These are phyloP conservation scores for Fonsecaea erecta DNA, from an alignment of 2,329 filamentous ascomycete species.

Conservation along the genomic window DNA sequence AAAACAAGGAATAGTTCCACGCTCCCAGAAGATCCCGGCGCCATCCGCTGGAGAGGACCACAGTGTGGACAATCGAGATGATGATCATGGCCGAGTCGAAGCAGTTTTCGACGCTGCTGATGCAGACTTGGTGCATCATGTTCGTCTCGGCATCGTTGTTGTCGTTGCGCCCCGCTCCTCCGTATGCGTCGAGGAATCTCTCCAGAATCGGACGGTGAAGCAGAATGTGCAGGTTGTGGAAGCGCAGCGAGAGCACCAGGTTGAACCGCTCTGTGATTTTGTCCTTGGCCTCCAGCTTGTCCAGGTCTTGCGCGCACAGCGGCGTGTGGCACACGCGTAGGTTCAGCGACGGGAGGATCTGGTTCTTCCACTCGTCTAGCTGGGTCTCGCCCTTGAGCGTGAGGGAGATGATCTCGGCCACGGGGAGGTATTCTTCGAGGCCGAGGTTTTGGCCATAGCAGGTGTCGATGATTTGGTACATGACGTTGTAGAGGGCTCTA, in stretches of 20 bases:
- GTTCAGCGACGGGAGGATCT: constrained; percentile 41
- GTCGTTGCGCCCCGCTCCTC: constrained; percentile 3
- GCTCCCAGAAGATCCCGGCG: constrained; percentile 39
- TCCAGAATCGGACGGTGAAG: constrained; percentile 49
- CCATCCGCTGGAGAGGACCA: constrained; percentile 34
- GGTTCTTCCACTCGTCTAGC: constrained; percentile 46
- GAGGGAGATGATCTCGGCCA: constrained; percentile 42
- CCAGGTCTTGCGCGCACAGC: constrained; percentile 24
- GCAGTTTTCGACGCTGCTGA: constrained; percentile 43
- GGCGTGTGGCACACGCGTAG: constrained; percentile 39
- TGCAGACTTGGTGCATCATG: constrained; percentile 42
- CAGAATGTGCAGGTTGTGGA: constrained; percentile 49
- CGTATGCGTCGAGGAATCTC: constrained; percentile 42
- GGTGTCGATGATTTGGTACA: constrained; percentile 46
- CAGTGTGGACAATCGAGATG: constrained; percentile 37
- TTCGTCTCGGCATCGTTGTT: constrained; percentile 32
- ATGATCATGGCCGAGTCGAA: constrained; percentile 42
- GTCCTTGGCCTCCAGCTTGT: constrained; percentile 17
- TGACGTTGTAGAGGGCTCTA: constrained; percentile 41
- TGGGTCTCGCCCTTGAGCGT: constrained; percentile 49
- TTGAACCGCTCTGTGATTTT: constrained; percentile 44
- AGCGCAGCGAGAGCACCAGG: constrained; percentile 51
- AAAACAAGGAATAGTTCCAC: constrained; percentile 44
- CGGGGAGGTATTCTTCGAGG: constrained; percentile 38
- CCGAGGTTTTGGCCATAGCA: constrained; percentile 54